phyloP scores from a whole-genome alignment of 1,284 basidiomycete species.

The Phlebopus sp. region DNA sequence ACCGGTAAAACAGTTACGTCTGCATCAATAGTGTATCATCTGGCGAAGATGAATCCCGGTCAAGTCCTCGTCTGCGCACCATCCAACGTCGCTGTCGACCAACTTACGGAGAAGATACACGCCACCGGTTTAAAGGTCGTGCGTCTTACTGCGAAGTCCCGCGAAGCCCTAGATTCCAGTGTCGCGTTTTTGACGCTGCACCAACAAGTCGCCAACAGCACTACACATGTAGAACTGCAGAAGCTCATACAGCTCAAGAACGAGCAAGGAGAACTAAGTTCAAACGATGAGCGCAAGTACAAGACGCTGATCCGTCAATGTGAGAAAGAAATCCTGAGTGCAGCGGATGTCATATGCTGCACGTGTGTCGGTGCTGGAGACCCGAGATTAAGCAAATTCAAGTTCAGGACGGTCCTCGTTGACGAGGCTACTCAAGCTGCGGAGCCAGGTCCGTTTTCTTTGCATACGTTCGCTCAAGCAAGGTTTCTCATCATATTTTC shows the following conservation, averaged over 20 bases:
- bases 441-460: constrained; percentile 77
- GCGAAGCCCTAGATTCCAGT: constrained; percentile 94
- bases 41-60: constrained; percentile 99
- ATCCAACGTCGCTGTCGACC: constrained; percentile 99
- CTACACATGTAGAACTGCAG: constrained; percentile 91
- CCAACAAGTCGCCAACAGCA: constrained; percentile 95
- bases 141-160: constrained; percentile 94
- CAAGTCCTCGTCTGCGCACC: constrained; percentile 99
- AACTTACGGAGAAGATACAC: constrained; percentile 98
- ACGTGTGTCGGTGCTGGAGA: constrained; percentile 99
- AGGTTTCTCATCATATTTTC: constrained; percentile 14
- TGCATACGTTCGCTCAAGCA: constrained; percentile 3
- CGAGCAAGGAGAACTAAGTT: constrained; percentile 95
- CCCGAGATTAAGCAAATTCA: constrained; percentile 91
- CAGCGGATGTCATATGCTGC: constrained; percentile 97
- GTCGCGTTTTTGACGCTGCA: constrained; percentile 94
- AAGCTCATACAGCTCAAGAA: constrained; percentile 98
- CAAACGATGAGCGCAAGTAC: constrained; percentile 96
- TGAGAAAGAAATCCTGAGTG: constrained; percentile 94
- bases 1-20: constrained; percentile 99
- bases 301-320: constrained; percentile 93
- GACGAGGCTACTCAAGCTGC: constrained; percentile 99
- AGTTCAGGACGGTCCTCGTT: constrained; percentile 97
- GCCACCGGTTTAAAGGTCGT: constrained; percentile 96
- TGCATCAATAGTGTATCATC: constrained; percentile 98